phyloP scores from a whole-genome alignment of 2,329 filamentous ascomycete species.

The Samsoniella hepiali region DNA sequence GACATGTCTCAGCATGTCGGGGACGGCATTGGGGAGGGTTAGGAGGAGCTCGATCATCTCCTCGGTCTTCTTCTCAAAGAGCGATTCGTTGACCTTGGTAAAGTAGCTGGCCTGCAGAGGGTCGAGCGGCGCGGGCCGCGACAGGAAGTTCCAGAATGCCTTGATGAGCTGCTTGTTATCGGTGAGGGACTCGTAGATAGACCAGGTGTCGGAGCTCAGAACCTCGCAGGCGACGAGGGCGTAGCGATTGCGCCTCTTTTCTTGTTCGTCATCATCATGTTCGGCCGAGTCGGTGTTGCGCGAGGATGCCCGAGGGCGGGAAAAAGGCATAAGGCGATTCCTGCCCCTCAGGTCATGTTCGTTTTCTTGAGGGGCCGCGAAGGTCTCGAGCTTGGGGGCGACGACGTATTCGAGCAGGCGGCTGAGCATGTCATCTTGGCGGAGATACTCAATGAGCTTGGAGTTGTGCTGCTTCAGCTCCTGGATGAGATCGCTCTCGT shows the following conservation, averaged over 20 bases:
- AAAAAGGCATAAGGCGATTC: slow-evolving; percentile 44
- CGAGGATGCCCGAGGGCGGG: slow-evolving; percentile 53
- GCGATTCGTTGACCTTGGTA: slow-evolving; percentile 96
- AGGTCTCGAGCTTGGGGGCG: slow-evolving; percentile 65
- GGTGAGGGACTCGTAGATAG: slow-evolving; percentile 88
- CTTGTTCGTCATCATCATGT: slow-evolving; percentile 67
- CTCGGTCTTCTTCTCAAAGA: slow-evolving; percentile 96
- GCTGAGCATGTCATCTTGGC: slow-evolving; percentile 80
- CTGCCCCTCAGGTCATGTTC: slow-evolving; percentile 49
- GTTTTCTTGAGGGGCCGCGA: slow-evolving; percentile 50
- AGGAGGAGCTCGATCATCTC: slow-evolving; percentile 94
- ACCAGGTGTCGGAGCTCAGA: slow-evolving; percentile 93
- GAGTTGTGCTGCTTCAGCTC: slow-evolving; percentile 98
- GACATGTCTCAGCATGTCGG: slow-evolving; percentile 85
- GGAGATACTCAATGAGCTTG: slow-evolving; percentile 93
- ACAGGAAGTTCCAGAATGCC: slow-evolving; percentile 89
- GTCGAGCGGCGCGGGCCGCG: slow-evolving; percentile 79
- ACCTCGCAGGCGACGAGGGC: slow-evolving; percentile 92
- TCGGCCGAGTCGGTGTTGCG: slow-evolving; percentile 45
- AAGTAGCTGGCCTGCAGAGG: slow-evolving; percentile 96
- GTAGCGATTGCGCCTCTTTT: slow-evolving; percentile 90
- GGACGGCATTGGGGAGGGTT: slow-evolving; percentile 74
- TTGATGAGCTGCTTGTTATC: slow-evolving; percentile 75
- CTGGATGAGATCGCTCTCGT: slow-evolving; percentile 93
- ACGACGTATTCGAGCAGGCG: slow-evolving; percentile 88